A percentile compares a stretch with the other conserved stretches of the same genome.
Evolutionary conservation across 1,284 basidiomycete species (phyloP).

Genomic region (Cutaneotrichosporon daszewskae): DNA sequence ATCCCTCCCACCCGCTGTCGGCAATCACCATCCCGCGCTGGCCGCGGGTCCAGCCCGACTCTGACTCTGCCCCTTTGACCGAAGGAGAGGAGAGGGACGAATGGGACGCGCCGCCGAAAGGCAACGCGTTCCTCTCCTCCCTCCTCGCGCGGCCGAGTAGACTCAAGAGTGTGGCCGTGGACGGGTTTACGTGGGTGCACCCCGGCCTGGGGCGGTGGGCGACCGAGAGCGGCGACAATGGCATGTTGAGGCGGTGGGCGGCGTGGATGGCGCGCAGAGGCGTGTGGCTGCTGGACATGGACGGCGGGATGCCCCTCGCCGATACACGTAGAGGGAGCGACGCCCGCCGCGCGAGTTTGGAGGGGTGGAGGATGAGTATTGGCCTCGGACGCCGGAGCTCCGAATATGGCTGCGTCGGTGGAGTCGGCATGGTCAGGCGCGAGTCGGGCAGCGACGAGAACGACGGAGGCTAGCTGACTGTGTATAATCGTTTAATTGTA

Average conservation of each 20-base stretch:
- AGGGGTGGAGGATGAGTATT: not conserved
- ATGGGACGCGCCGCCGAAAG: constrained; percentile 3
- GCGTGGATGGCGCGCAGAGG: constrained; percentile 15
- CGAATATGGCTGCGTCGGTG: not conserved
- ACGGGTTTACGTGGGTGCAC: constrained; percentile 41
- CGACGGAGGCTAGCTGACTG: constrained; percentile 3
- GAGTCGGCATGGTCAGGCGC: not conserved
- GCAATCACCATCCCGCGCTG: constrained; percentile 61
- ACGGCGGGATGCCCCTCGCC: constrained; percentile 25
- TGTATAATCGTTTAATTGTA: no score
- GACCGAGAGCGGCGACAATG: constrained; percentile 32
- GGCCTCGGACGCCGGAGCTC: not conserved
- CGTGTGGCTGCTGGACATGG: constrained; percentile 37
- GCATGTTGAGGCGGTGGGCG: constrained; percentile 38
- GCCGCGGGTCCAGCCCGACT: constrained; percentile 8
- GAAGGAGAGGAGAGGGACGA: not conserved
- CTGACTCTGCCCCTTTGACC: not conserved
- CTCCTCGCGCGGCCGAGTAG: constrained; percentile 8
- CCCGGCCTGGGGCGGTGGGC: constrained; percentile 32
- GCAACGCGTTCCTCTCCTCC: constrained; percentile 17
- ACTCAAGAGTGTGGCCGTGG: constrained; percentile 24
- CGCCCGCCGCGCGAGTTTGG: not conserved
- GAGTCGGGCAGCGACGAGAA: not conserved
- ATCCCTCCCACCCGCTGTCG: constrained; percentile 51
- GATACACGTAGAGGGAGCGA: constrained; percentile 15